Percentiles rank a stretch among this genome's conserved stretches.
Conservation (phyloP, 441 rosid species). For the Populus hybrid region DNA sequence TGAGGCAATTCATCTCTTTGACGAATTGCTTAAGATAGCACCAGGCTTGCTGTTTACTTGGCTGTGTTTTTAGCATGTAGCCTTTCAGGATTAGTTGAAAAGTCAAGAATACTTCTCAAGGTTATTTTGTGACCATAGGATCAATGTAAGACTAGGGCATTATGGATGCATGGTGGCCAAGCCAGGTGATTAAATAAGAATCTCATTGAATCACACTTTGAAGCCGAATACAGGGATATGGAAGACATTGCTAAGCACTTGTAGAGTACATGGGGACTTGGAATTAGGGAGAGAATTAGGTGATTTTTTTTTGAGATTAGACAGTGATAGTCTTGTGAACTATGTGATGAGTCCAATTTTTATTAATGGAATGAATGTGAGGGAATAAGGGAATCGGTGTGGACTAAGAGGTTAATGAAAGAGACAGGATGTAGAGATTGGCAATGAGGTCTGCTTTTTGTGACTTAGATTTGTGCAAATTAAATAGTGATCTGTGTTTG, state of each 20-base stretch:
- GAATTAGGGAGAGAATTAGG: not conserved
- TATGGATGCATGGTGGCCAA: not conserved
- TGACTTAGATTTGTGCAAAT: too few species aligned
- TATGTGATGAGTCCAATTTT: not conserved
- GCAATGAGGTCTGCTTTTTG: not conserved
- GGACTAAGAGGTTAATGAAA: not conserved
- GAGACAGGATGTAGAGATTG: not conserved
- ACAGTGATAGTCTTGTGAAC: not conserved
- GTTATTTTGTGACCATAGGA: not conserved
- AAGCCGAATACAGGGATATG: not conserved
- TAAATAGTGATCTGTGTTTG: too few species aligned
- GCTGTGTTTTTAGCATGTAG: not conserved
- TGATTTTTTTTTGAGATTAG: not conserved
- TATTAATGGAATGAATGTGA: not conserved
- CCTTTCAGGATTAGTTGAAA: not conserved
- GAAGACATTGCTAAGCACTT: not conserved
- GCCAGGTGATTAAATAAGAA: not conserved
- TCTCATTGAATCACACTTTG: not conserved
- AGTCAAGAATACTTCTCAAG: too few species aligned
- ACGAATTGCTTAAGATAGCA: not conserved
- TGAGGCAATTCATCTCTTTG: not conserved
- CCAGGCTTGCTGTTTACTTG: not conserved
- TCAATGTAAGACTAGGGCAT: not conserved
- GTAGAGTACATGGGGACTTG: not conserved
- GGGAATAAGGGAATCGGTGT: not conserved